Percentiles rank a stretch among this genome's conserved stretches.
Evolutionary conservation across 306 rosid genomes (phyloP).

Genomic region (Myrica gale): DNA sequence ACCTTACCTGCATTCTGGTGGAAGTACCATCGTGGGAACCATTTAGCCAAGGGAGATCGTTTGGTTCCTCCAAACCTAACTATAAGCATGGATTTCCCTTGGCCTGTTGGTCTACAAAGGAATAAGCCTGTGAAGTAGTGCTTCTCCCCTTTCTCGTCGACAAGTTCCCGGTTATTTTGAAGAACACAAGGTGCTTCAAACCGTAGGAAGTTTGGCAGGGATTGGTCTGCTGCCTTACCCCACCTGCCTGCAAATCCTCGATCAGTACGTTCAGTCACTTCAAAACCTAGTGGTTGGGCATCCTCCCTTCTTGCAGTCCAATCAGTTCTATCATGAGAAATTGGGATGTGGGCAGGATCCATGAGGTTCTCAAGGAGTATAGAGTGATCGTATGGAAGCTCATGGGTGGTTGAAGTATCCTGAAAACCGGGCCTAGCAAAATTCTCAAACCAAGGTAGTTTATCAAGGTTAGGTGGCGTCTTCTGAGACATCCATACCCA

Average conservation of each 20-base stretch:
- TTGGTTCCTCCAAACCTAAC: constrained; percentile 85
- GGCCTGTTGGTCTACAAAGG: constrained; percentile 93
- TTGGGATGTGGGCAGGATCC: constrained; percentile 97
- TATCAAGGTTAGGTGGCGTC: constrained; percentile 58
- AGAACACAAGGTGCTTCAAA: constrained; percentile 89
- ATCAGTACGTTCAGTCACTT: constrained; percentile 72
- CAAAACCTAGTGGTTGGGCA: constrained; percentile 69
- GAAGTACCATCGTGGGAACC: constrained; percentile 84
- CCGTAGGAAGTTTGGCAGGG: constrained; percentile 54
- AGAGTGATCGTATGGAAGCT: constrained; percentile 97
- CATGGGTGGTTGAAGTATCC: constrained; percentile 75
- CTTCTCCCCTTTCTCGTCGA: constrained; percentile 54
- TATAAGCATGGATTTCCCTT: constrained; percentile 89
- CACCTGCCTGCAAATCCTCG: constrained; percentile 96
- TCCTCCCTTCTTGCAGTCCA: constrained; percentile 83
- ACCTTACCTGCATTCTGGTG: constrained; percentile 96
- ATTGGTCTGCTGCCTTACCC: constrained; percentile 60
- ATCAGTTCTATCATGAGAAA: constrained; percentile 93
- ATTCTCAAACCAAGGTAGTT: constrained; percentile 88
- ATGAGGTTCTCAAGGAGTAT: constrained; percentile 89
- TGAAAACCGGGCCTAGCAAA: constrained; percentile 80
- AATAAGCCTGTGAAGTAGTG: constrained; percentile 75
- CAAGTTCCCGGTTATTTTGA: constrained; percentile 69
- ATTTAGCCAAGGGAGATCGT: constrained; percentile 45
- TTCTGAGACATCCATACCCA: constrained; percentile 98